phyloP scores from a whole-genome alignment of 1,284 basidiomycete genomes.

The Gastroboletus turbinatus region DNA sequence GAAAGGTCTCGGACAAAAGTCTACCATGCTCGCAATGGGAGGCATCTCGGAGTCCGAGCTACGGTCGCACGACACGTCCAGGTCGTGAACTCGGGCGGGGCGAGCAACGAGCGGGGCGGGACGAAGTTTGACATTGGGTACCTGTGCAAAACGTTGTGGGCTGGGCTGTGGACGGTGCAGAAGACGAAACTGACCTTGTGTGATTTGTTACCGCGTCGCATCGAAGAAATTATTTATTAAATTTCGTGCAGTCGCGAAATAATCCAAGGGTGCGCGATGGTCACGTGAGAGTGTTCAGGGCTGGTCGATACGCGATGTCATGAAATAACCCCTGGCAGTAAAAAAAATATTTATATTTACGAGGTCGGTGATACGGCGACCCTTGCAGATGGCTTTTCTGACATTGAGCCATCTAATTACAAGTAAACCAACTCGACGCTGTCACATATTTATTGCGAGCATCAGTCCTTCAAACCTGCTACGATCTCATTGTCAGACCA shows the following conservation, averaged over 20 bases:
- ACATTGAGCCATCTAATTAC: too few species aligned
- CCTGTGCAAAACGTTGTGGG: conserved; percentile 39
- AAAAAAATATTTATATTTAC: background rate
- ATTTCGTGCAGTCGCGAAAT: background rate
- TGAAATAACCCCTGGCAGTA: background rate
- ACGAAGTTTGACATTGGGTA: conserved; percentile 74
- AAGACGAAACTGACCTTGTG: conserved; percentile 39
- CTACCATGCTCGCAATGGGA: conserved; percentile 40
- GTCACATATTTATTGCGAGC: too few species aligned
- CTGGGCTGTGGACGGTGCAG: background rate
- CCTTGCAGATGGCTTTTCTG: too few species aligned
- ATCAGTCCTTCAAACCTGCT: background rate
- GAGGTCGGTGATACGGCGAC: too few species aligned
- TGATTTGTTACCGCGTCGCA: conserved; percentile 42
- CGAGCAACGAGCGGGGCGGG: conserved; percentile 47
- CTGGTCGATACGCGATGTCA: conserved; percentile 19
- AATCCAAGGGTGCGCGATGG: background rate
- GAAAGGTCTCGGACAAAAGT: conserved; percentile 66
- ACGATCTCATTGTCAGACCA: background rate
- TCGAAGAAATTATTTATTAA: conserved; percentile 12
- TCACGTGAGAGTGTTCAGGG: conserved; percentile 31
- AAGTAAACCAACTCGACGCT: background rate
- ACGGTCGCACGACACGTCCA: conserved; percentile 16
- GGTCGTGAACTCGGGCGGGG: background rate
- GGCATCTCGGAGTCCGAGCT: conserved; percentile 34